Base-by-base conservation (phyloP, 2,329 filamentous ascomycete genomes). In the Coleophoma cylindrospora region DNA sequence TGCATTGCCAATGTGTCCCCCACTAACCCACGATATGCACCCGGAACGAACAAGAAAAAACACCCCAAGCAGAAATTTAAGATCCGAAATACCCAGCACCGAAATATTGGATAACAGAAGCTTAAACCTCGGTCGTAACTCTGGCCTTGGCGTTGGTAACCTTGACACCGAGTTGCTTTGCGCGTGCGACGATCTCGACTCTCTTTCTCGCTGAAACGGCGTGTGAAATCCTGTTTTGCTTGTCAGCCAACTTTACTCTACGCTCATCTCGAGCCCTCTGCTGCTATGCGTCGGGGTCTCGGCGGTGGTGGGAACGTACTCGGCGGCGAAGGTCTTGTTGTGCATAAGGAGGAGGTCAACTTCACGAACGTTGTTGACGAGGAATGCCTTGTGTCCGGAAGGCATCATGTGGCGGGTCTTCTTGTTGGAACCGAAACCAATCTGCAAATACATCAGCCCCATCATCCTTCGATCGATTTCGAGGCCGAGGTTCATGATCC, bases 61-160 rank as follows among this genome's bases (percentile, higher is more conserved):
- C 27, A 27, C 27, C 58, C 63, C 59, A 61, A 62, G 60, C 61
- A 61, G 22, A 50, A 37, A 32, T 34, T 46, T 33, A 65, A 55
- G 55, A 54, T 47, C 57, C 59, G 58, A 64, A 63, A 64, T 50
- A 50, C 55, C 60, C 61, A 60, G 54, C 52, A 48, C 40, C 38
- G 47, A 49, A 55, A 61, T 34, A 53, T 27, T 27, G 27, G 27
- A 27, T 27, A 27, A 27, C 27, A 27, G 27, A 27, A 44, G 45
- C 52, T 82, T 84, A 87, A 69, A 86, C 80, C 85, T 99, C 94
- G 66, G 91, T 96, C 68, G 92, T 96, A 74, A 99, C 87, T 84
- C 92, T 95, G 71, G 91, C 94, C 89, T 96, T 96, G 77, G 89
- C 76, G 84, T 99, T 99, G 73, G 94, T 99, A 74, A 99, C 92